phyloP scores from a whole-genome alignment of 768 basidiomycete species.

The Floccularia luteovirens region DNA sequence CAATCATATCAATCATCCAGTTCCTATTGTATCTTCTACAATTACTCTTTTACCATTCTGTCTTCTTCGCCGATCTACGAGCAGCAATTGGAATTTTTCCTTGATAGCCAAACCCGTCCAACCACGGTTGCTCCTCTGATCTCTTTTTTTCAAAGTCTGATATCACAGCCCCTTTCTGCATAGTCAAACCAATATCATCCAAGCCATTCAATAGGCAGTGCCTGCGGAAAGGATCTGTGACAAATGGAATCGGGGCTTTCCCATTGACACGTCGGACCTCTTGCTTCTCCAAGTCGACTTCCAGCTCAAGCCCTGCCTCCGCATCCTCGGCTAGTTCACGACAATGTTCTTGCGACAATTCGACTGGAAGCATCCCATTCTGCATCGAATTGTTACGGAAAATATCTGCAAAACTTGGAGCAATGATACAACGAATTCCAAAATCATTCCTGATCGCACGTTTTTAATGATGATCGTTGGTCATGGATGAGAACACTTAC shows the following conservation, averaged over 20 bases:
- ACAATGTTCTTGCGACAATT: slow-evolving; percentile 65
- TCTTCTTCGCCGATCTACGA: slow-evolving; percentile 37
- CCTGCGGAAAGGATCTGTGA: slow-evolving; percentile 83
- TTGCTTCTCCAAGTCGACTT: slow-evolving; percentile 79
- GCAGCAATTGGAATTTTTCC: slow-evolving; percentile 57
- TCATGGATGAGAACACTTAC: slow-evolving; percentile 32
- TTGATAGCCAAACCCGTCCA: slow-evolving; percentile 91
- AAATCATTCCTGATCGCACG: slow-evolving; percentile 67
- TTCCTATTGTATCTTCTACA: slow-evolving; percentile 2
- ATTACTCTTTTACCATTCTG: slow-evolving; percentile 53
- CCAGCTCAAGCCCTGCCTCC: slow-evolving; percentile 64
- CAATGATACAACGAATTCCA: slow-evolving; percentile 82
- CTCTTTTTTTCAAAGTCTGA: slow-evolving; percentile 72
- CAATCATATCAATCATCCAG: neutral
- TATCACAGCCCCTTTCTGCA: slow-evolving; percentile 74
- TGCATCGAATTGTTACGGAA: slow-evolving; percentile 88
- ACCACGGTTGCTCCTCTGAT: slow-evolving; percentile 85
- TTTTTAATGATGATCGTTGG: neutral
- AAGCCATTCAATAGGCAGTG: slow-evolving; percentile 94
- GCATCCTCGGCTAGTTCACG: slow-evolving; percentile 71
- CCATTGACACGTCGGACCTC: slow-evolving; percentile 72
- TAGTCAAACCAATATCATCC: slow-evolving; percentile 93
- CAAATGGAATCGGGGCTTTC: slow-evolving; percentile 66
- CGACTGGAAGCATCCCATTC: slow-evolving; percentile 85
- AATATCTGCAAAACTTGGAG: slow-evolving; percentile 87